Base-by-base conservation (phyloP, 169 alveolate species). In the Plasmodium gaboni region DNA sequence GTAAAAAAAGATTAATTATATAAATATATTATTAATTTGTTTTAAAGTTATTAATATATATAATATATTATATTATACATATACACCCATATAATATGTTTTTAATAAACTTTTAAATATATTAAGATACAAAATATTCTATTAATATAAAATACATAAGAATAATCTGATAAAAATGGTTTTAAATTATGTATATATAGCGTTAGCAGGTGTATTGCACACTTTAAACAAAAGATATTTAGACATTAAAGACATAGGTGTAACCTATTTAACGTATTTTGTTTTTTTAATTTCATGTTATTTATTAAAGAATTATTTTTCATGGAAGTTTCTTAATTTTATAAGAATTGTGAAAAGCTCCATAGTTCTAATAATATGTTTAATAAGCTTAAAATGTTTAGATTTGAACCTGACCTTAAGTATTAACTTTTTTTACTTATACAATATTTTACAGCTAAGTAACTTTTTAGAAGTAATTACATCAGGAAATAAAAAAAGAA, bases 391-490 rank as follows among this genome's bases (percentile, higher is more conserved):
- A 83, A 80, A 80, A 57, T 67, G 55, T 63, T 57, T 80, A 68
- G 63, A 68, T 51, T 44, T 68, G 42, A 68, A 80, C 48, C 68
- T 42, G n/a, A 46, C 28, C 13, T 46, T 80, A 71, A 53, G 90
- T 10, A 68, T 80, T 80, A 80, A 80, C 63, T 80, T 80, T 26
- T 74, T 80, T 68, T 83, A 80, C 24, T 24, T 80, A 44, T 80
- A 68, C 32, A 80, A 80, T 48, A 80, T 80, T 68, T 2, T 71
- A 61, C 90, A 80, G 63, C 13, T 80, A 74, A 68, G 90, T 80
- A 57, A 38, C 13, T 65, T 80, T 53, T 68, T 80, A 68, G 90
- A 80, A 50, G 68, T 12, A 70, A 17, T 67, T 68, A 42, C 48
- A 19, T 15, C 44, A 32, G 46, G 26, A 48, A 48, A 17, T 67